Evolutionary conservation across 2,329 filamentous ascomycete genomes (phyloP).

Genomic region (Fusarium falciforme): DNA sequence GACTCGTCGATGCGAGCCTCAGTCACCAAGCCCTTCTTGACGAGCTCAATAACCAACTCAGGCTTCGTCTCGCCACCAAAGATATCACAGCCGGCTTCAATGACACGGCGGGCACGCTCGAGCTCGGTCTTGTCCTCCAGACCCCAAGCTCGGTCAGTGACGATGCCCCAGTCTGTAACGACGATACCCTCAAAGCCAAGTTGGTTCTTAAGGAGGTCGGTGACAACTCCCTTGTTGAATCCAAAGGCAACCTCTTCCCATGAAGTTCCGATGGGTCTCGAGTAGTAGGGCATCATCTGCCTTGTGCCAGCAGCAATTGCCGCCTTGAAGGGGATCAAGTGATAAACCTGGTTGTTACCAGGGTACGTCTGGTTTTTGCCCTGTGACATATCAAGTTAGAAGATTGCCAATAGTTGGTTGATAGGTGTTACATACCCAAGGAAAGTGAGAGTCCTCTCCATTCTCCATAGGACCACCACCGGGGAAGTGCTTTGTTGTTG

Average conservation of each 20-base stretch:
- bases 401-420: constrained; percentile 22
- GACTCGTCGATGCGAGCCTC: constrained; percentile 60
- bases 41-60: constrained; percentile 61
- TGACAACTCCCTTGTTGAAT: constrained; percentile 64
- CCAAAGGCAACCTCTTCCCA: constrained; percentile 61
- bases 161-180: constrained; percentile 63
- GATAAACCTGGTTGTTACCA: constrained; percentile 60
- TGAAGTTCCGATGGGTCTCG: constrained; percentile 58
- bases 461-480: constrained; percentile 61
- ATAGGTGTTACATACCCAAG: constrained; percentile 37
- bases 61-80: constrained; percentile 61
- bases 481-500: constrained; percentile 66
- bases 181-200: constrained; percentile 65
- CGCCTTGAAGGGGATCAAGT: constrained; percentile 62
- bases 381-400: constrained; percentile 33
- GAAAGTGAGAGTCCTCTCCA: constrained; percentile 65
- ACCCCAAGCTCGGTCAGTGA: constrained; percentile 65
- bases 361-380: constrained; percentile 64
- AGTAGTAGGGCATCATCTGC: constrained; percentile 66
- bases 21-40: constrained; percentile 51
- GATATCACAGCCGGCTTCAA: constrained; percentile 64
- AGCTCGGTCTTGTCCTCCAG: constrained; percentile 56
- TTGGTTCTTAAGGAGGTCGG: constrained; percentile 58
- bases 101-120: constrained; percentile 48
- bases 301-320: constrained; percentile 61